Evolutionary conservation across 352 stramenopile genomes (phyloP), one percentile per base, ranked within the genome.

Genomic region (Hyaloperonospora brassicae): DNA sequence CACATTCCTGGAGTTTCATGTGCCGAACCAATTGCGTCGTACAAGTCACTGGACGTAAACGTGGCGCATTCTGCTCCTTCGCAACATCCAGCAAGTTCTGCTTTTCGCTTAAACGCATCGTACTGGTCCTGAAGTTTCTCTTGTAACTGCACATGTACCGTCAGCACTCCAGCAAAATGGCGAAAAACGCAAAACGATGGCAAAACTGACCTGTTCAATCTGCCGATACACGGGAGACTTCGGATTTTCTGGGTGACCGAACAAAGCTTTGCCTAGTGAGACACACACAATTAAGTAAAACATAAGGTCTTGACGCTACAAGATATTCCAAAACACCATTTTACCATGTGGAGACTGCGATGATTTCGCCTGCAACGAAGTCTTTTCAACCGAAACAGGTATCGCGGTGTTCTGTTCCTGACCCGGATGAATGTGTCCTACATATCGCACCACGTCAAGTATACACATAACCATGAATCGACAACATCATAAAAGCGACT

Each of bases 1-100:
- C 36, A 39, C 17, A 44, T 40, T 21, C 41, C 47, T 2, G 64
- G 62, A 0, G 56, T 46, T 30, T 88, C 77, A 45, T 91, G 80
- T 0, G 76, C 64, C 14, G 68, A 66, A 1, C 80, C 80, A 25
- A 91, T 84, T 0, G 77, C 74, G 39, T 91, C 80, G 52, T 88
- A 91, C 24, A 89, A 46, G 14, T 91, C 78, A 45, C 78, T 91
- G 2, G 67, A 83, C 1, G 73, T 85, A 39, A 88, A 86, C 0
- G 52, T 61, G 2, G 54, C 61, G 2, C 59, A 57, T 27, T 72
- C 74, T 11, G 59, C 44, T 1, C 48, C 57, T 24, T 87, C 76
- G 8, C 64, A 59, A 25, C 64, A 68, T 46, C 76, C 59, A 2
- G 51, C 57, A 31, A 91, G 63, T 22, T 72, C 61, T 8, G 51